Conservation (phyloP, 371 early-diverging fungal genomes). For the Lichtheimia ramosa region DNA sequence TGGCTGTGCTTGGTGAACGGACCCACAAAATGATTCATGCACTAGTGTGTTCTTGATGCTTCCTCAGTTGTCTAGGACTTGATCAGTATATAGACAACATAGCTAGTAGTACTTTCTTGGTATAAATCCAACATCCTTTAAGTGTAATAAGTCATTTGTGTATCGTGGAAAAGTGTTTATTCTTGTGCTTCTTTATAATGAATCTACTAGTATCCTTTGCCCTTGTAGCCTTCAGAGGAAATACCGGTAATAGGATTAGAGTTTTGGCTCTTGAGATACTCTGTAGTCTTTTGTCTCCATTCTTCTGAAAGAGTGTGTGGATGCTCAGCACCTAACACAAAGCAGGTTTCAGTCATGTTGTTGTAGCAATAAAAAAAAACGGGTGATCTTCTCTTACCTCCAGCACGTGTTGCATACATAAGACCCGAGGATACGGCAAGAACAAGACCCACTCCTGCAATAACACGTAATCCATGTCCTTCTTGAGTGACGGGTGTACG, state of each 20-base stretch:
- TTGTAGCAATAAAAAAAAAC: conserved; percentile 1
- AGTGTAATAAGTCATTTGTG: too few relatives aligned
- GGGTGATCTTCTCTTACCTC: conserved; percentile 42
- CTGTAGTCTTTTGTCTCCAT: conserved; percentile 91
- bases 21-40: too few relatives aligned
- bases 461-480: conserved; percentile 72
- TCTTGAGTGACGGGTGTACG: conserved; percentile 80
- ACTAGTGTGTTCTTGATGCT: too few relatives aligned
- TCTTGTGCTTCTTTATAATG: too few relatives aligned
- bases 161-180: too few relatives aligned
- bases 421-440: conserved; percentile 57
- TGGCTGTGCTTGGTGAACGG: too few relatives aligned
- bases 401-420: conserved; percentile 66
- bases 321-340: conserved; percentile 53
- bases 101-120: too few relatives aligned
- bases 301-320: conserved; percentile 82
- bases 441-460: conserved; percentile 64
- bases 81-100: too few relatives aligned
- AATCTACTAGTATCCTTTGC: conserved; percentile 66
- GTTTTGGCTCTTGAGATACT: conserved; percentile 77
- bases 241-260: conserved; percentile 89
- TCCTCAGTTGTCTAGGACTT: too few relatives aligned
- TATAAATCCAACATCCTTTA: too few relatives aligned
- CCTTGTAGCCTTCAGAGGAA: conserved; percentile 83
- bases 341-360: background rate